Percentiles rank a stretch among this genome's conserved stretches.
phyloP scores from a whole-genome alignment of 176 grass and related monocot genomes.

The Microstegium vimineum region DNA sequence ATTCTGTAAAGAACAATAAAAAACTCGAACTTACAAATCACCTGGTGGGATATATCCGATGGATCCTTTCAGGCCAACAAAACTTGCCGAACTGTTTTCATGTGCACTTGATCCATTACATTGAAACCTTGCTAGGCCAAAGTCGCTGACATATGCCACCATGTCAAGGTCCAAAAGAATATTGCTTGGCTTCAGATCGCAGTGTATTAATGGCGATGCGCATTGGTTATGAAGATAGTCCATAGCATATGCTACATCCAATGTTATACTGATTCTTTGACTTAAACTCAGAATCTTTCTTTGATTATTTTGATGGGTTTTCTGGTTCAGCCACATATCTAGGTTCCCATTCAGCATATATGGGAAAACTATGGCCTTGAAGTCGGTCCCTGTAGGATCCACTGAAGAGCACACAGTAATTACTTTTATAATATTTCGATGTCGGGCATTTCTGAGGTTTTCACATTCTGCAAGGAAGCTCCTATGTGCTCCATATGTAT shows the following conservation, averaged over 20 bases:
- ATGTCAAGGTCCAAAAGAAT: constrained; percentile 43
- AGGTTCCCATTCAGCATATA: constrained; percentile 58
- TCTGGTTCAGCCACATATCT: constrained; percentile 53
- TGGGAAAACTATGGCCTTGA: constrained; percentile 57
- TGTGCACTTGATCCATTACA: neutral
- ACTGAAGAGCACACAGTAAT: constrained; percentile 48
- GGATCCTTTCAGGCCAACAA: constrained; percentile 26
- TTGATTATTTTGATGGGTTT: constrained; percentile 3
- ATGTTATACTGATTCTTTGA: constrained; percentile 19
- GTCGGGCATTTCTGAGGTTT: too few species aligned
- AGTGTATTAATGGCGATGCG: constrained; percentile 26
- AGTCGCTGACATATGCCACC: constrained; percentile 13
- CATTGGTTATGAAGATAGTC: constrained; percentile 56
- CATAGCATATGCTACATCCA: constrained; percentile 25
- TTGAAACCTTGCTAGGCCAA: constrained; percentile 35
- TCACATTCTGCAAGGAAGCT: too few species aligned
- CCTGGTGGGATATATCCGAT: constrained; percentile 54
- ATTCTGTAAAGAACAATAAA: neutral
- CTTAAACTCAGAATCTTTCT: constrained; percentile 7
- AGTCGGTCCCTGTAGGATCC: constrained; percentile 32
- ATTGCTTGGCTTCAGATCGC: constrained; percentile 43
- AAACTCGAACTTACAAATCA: neutral
- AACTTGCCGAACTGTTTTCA: neutral
- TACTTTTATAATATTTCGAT: constrained; percentile 50
- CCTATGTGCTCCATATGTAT: too few species aligned